Base-by-base conservation (phyloP, 2,329 filamentous ascomycete genomes). In the Clonostachys chloroleuca region DNA sequence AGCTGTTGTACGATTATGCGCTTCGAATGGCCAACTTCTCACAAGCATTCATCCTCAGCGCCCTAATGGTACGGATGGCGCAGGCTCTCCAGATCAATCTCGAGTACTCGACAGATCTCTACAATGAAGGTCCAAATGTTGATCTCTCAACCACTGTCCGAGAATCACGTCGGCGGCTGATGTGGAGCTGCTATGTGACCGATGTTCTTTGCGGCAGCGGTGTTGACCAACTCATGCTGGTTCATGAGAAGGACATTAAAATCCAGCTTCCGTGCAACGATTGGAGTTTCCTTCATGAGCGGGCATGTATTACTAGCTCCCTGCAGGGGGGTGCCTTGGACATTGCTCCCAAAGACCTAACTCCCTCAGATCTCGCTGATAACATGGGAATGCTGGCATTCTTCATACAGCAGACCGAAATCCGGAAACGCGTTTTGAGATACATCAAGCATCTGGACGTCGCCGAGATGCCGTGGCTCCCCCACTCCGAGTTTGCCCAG, bases 131-230 rank as follows among this genome's bases (percentile, higher is more conserved):
- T 4, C 24, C 24, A 30, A 30, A 10, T 30, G 24, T 30, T 10
- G 24, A 30, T 30, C n/a, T 49, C 7, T 44, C 48, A 3, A 41
- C 34, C 5, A 52, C 52, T 7, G 41, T 42, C 10, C 44, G 49
- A 10, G 53, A 55, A 43, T 52, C 44, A 16, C 45, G 52, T 6
- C 41, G 53, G 18, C 48, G 53, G 2, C 47, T 55, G n/a, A 55
- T 55, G 53, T 55, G 50, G 50, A 52, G 50, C 14, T 54, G 52
- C 39, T 55, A 54, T 42, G 45, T 54, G 9, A 51, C 49, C 13
- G 54, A 54, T 40, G 51, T 47, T 9, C 47, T 51, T 10, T 47
- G 43, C 5, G 48, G 54, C 35, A 53, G 49, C 6, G 54, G 54
- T 5, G 54, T 56, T 10, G 54, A 56, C 14, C 48, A 53, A 12